Evolutionary conservation across 2,329 filamentous ascomycete species (phyloP), one percentile per base, ranked within the genome.

Genomic region (Botrytis galanthina): DNA sequence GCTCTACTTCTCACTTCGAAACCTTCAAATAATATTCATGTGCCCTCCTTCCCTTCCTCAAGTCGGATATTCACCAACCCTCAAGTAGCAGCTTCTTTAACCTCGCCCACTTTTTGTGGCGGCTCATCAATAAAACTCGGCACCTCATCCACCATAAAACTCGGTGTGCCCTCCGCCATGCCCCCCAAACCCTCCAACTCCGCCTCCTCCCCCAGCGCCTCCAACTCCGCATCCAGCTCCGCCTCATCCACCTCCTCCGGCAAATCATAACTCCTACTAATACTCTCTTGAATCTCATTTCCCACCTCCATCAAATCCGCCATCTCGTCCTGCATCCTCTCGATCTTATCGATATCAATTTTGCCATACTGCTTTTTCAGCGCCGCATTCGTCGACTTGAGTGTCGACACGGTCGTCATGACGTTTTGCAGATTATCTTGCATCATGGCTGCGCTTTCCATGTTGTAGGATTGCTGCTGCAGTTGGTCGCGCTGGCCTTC

Each of bases 381-480:
- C 80, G 94, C 92, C 85, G 97, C 97, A 80, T 96, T 97, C 37
- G 95, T 98, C 2, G 92, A 94, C 88, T 98, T 97, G 89, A 99
- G 95, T 95, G 82, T 98, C 95, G 62, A 67, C 20, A 98, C 95
- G 42, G 96, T 98, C 29, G 94, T 97, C 95, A 98, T 98, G 76
- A 96, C 95, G 83, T 98, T 98, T 83, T 97, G 96, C 71, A 99
- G 88, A 81, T 98, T 98, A 84, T 98, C 95, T 85, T 97, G 94
- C 95, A 98, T 98, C 88, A 95, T 97, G 82, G 93, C 92, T 4
- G 95, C 95, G 84, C 98, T 95, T 85, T 98, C 95, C 95, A 99
- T 98, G 85, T 98, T 98, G 95, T 95, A 98, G 35, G 93, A 93
- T 84, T 99, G 96, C 77, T 92, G 89, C 84, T 97, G 93, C 71